Conservation (phyloP, 2,329 filamentous ascomycete species). For the Metarhizium album region DNA sequence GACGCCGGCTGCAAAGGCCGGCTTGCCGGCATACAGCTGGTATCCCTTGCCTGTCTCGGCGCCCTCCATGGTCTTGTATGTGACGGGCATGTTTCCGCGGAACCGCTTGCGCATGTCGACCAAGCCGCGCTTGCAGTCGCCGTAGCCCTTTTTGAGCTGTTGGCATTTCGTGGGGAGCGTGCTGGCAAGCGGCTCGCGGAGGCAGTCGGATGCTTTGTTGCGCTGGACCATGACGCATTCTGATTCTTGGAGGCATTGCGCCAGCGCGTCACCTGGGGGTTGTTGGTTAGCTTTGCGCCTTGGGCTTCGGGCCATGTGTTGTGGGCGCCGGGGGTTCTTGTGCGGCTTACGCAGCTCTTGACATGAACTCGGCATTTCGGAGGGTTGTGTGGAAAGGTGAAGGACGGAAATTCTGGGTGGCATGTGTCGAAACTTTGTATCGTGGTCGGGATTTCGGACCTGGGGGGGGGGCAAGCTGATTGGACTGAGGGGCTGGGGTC, state of each 20-base stretch:
- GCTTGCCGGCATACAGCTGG: slow-evolving; percentile 70
- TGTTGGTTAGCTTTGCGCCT: not conserved
- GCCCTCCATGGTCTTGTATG: slow-evolving; percentile 45
- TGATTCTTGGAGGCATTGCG: slow-evolving; percentile 88
- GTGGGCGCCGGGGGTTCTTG: not conserved
- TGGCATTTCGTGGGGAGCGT: slow-evolving; percentile 80
- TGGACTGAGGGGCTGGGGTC: not conserved
- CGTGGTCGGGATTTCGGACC: not conserved
- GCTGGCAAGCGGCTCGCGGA: slow-evolving; percentile 70
- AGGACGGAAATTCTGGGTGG: not conserved
- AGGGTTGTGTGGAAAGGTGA: slow-evolving; percentile 11
- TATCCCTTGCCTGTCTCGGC: slow-evolving; percentile 46
- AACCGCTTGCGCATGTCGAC: slow-evolving; percentile 99
- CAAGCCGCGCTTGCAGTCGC: slow-evolving; percentile 91
- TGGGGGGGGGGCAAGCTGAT: not conserved
- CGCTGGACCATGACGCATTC: slow-evolving; percentile 94
- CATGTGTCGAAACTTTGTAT: not conserved
- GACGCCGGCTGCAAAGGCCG: slow-evolving; percentile 54
- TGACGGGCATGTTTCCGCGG: slow-evolving; percentile 81
- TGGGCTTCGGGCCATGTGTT: not conserved
- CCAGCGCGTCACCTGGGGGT: slow-evolving; percentile 70
- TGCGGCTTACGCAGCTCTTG: slow-evolving; percentile 77
- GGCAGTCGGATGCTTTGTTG: slow-evolving; percentile 76
- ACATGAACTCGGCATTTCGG: slow-evolving; percentile 83
- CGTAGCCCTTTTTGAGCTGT: slow-evolving; percentile 85